These are phyloP conservation scores for Alisma plantagoaquatica DNA, from an alignment of 106 monocot species.

Conservation along the genomic window DNA sequence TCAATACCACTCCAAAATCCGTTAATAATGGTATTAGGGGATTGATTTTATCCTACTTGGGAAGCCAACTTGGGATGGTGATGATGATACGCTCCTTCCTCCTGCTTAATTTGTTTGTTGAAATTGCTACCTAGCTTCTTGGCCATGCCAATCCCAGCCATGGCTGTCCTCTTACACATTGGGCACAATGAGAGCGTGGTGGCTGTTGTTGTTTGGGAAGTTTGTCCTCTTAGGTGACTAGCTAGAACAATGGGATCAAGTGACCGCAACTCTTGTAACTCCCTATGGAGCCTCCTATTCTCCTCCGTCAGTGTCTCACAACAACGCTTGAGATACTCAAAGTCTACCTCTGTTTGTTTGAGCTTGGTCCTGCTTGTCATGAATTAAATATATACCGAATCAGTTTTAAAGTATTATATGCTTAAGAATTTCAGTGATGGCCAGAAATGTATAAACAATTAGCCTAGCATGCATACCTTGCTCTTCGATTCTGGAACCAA, in stretches of 20 bases:
- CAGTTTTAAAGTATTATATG: not conserved
- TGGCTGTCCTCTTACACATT: not conserved
- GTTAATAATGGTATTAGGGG: no score
- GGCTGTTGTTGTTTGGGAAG: not conserved
- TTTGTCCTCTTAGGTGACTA: no score
- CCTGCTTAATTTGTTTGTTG: not conserved
- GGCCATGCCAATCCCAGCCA: not conserved
- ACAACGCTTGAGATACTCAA: not conserved
- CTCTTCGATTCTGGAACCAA: constrained; percentile 39
- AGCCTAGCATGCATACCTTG: constrained; percentile 9
- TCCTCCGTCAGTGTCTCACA: constrained; percentile 4
- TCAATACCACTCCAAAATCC: no score
- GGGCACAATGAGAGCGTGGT: not conserved
- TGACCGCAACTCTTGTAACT: not conserved
- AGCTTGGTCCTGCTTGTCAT: not conserved
- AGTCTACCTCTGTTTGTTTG: not conserved
- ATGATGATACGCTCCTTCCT: no score
- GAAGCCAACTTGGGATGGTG: not conserved
- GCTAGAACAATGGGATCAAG: no score
- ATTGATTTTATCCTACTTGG: not conserved
- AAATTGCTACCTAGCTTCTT: not conserved
- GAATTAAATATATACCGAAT: no score
- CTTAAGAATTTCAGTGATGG: not conserved
- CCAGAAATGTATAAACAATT: not conserved
- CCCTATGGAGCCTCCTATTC: constrained; percentile 1